phyloP scores from a whole-genome alignment of 148 eudicot genomes.

The Vaccinium darrowii region DNA sequence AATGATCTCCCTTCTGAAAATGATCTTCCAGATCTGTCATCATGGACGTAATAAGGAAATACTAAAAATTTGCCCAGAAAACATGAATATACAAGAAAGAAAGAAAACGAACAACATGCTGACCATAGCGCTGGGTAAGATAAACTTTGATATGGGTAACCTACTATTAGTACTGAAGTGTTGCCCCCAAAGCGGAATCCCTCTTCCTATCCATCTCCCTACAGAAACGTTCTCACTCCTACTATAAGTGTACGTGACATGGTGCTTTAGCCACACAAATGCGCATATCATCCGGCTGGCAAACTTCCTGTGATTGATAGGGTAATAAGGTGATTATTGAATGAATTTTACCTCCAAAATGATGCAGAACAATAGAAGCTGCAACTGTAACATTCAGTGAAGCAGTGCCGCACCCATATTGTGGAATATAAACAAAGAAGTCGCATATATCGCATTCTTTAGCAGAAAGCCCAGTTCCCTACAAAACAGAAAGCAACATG shows the following conservation, averaged over 20 bases:
- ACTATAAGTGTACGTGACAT: background rate
- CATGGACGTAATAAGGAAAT: background rate
- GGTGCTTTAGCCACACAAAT: background rate
- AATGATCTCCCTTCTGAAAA: background rate
- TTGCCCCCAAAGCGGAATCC: too few species aligned
- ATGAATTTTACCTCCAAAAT: slow-evolving; percentile 67
- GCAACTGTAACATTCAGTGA: slow-evolving; percentile 93
- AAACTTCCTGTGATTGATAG: background rate
- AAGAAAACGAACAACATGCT: background rate
- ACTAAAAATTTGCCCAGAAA: background rate
- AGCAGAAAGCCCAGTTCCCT: slow-evolving; percentile 93
- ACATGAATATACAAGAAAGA: background rate
- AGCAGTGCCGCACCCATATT: slow-evolving; percentile 98
- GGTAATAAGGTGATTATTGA: background rate
- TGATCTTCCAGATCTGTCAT: background rate
- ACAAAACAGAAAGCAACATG: slow-evolving; percentile 10
- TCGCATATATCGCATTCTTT: slow-evolving; percentile 93
- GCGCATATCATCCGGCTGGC: background rate
- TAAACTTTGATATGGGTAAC: background rate
- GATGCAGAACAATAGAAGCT: slow-evolving; percentile 94
- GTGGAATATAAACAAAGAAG: slow-evolving; percentile 93
- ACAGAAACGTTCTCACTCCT: too few species aligned
- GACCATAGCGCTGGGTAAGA: background rate
- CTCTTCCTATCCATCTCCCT: too few species aligned
- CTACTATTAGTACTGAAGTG: background rate